Conservation (phyloP, 257 asterid species). For the Capsicum baccatum region DNA sequence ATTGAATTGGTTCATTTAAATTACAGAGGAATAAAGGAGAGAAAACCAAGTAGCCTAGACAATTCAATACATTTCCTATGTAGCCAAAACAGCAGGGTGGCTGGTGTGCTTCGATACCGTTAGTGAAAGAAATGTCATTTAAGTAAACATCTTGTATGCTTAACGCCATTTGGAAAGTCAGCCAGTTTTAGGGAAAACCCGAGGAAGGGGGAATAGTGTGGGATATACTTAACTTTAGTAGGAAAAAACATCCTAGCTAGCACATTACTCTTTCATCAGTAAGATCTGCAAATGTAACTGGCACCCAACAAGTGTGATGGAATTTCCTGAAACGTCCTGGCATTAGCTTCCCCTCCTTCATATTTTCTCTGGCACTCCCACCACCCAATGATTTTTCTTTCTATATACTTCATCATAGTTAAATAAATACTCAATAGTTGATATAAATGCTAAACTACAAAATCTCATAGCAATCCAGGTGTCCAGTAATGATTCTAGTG, state of each 20-base stretch:
- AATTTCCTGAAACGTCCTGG: not conserved
- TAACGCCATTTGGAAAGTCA: conserved; percentile 5
- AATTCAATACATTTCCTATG: conserved; percentile 15
- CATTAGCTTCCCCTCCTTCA: not conserved
- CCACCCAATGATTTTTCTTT: conserved; percentile 4
- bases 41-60: not conserved
- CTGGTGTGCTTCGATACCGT: not conserved
- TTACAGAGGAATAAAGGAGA: not conserved
- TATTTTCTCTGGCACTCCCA: not conserved
- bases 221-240: not conserved
- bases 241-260: conserved; percentile 15
- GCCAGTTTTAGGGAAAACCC: conserved; percentile 16
- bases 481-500: not conserved
- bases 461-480: conserved; percentile 1
- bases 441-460: not conserved
- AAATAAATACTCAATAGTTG: conserved; percentile 2
- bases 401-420: conserved; percentile 6
- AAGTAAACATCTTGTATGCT: not conserved
- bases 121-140: not conserved
- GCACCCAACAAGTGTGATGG: not conserved
- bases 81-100: conserved; percentile 17
- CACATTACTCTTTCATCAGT: not conserved
- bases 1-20: conserved; percentile 12
- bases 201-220: not conserved
- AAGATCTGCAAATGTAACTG: not conserved